Percentiles rank a stretch among this genome's conserved stretches.
phyloP scores from a whole-genome alignment of 768 basidiomycete genomes.

The Suillus placidus region DNA sequence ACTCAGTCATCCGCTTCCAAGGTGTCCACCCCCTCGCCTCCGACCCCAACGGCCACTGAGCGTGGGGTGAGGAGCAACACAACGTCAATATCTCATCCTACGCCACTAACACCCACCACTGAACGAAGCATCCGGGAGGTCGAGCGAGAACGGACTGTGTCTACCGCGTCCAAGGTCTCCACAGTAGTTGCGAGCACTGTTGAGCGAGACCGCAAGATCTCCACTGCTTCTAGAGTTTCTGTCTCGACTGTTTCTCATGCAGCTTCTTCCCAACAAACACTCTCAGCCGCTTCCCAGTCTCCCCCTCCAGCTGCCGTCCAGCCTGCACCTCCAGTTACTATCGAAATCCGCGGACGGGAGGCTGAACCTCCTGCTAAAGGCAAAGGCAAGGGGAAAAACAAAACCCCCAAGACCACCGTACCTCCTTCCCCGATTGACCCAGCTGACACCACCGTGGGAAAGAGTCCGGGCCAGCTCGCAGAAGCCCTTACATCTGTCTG shows the following conservation, averaged over 20 bases:
- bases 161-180: slow-evolving; percentile 30
- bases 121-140: slow-evolving; percentile 26
- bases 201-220: slow-evolving; percentile 31
- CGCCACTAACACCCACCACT: background rate
- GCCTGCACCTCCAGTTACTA: background rate
- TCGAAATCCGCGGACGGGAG: slow-evolving; percentile 16
- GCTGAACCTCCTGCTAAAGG: slow-evolving; percentile 24
- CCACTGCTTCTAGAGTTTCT: slow-evolving; percentile 42
- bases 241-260: slow-evolving; percentile 30
- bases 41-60: slow-evolving; percentile 15
- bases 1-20: slow-evolving; percentile 25
- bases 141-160: slow-evolving; percentile 27
- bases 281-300: background rate
- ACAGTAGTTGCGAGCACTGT: slow-evolving; percentile 19
- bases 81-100: slow-evolving; percentile 10
- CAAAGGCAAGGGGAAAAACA: slow-evolving; percentile 22
- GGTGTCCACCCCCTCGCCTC: slow-evolving; percentile 11
- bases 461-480: slow-evolving; percentile 41
- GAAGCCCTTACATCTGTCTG: slow-evolving; percentile 51
- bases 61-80: background rate
- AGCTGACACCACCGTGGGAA: slow-evolving; percentile 40
- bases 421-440: slow-evolving; percentile 34
- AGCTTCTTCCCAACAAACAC: slow-evolving; percentile 21
- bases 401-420: slow-evolving; percentile 27
- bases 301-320: background rate